These are phyloP conservation scores for Chlorella sp. DNA, from an alignment of 139 green algal genomes.

Conservation along the genomic window DNA sequence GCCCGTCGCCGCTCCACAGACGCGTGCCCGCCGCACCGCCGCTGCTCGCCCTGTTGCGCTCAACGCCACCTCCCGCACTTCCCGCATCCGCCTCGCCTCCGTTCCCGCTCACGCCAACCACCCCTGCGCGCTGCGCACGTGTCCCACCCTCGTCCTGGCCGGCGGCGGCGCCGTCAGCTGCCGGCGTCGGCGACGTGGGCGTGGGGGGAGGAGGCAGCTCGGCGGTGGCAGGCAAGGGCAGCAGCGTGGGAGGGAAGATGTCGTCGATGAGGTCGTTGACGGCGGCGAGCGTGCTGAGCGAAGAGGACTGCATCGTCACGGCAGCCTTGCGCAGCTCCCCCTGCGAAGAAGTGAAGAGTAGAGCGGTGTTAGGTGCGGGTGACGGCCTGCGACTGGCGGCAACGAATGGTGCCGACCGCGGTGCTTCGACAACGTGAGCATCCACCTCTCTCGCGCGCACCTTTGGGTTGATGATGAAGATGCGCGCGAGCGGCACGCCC, in stretches of 20 bases:
- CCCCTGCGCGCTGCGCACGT: too few species aligned
- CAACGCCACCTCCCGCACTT: neutral
- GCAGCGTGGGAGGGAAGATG: conserved; percentile 55
- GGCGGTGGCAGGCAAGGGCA: neutral
- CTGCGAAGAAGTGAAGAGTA: too few species aligned
- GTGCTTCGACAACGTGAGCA: too few species aligned
- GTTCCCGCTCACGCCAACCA: neutral
- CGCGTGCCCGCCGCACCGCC: too few species aligned
- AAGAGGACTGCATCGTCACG: conserved; percentile 16
- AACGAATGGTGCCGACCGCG: too few species aligned
- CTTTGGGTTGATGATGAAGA: conserved; percentile 94
- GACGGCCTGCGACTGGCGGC: too few species aligned
- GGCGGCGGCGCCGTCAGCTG: neutral
- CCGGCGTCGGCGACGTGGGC: neutral
- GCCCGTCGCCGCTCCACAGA: too few species aligned
- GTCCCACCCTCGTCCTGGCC: neutral
- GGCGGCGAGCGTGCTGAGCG: conserved; percentile 44
- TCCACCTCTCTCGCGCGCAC: too few species aligned
- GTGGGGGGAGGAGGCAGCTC: neutral
- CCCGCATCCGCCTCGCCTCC: neutral
- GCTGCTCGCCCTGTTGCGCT: too few species aligned
- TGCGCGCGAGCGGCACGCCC: conserved; percentile 67
- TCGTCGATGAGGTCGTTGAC: conserved; percentile 67
- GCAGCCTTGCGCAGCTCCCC: conserved; percentile 35
- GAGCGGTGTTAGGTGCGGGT: too few species aligned